Evolutionary conservation across 805 yeast genomes (phyloP).

Genomic region (Komagataella mondaviorum): DNA sequence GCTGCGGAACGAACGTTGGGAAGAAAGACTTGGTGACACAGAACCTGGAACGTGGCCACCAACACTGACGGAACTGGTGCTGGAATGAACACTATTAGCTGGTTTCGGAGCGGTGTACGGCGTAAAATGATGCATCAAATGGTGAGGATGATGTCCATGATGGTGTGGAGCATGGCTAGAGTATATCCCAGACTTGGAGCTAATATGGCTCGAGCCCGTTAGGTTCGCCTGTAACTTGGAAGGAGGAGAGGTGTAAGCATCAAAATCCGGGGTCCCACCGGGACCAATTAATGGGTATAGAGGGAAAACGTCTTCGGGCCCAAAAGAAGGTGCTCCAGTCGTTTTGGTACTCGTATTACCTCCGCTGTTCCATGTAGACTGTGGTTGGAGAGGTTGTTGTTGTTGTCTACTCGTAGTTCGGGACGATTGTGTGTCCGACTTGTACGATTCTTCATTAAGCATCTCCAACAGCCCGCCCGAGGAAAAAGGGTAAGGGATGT

Average conservation of each 20-base stretch:
- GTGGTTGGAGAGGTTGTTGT: neutral
- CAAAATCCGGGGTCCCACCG: slow-evolving; percentile 5
- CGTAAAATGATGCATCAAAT: slow-evolving; percentile 1
- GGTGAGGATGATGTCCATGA: slow-evolving; percentile 8
- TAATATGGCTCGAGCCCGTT: neutral
- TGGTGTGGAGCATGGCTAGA: neutral
- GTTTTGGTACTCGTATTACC: slow-evolving; percentile 7
- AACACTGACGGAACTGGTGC: slow-evolving; percentile 4
- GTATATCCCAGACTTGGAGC: neutral
- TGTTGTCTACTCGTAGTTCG: neutral
- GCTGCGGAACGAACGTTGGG: slow-evolving; percentile 13
- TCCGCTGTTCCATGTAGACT: slow-evolving; percentile 5
- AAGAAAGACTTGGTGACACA: neutral
- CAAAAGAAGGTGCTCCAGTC: slow-evolving; percentile 9
- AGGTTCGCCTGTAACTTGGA: neutral
- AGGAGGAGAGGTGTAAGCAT: slow-evolving; percentile 5
- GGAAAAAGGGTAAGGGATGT: slow-evolving; percentile 10
- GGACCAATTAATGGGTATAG: slow-evolving; percentile 20
- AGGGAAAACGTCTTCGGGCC: slow-evolving; percentile 18
- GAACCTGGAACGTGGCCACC: slow-evolving; percentile 3
- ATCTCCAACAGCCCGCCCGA: slow-evolving; percentile 19
- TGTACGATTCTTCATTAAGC: slow-evolving; percentile 9
- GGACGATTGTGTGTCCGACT: neutral
- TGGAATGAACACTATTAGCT: slow-evolving; percentile 2
- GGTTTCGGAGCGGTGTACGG: slow-evolving; percentile 4